Conservation (phyloP, 1,139 yeast species). For the Spathaspora jeffriesii region DNA sequence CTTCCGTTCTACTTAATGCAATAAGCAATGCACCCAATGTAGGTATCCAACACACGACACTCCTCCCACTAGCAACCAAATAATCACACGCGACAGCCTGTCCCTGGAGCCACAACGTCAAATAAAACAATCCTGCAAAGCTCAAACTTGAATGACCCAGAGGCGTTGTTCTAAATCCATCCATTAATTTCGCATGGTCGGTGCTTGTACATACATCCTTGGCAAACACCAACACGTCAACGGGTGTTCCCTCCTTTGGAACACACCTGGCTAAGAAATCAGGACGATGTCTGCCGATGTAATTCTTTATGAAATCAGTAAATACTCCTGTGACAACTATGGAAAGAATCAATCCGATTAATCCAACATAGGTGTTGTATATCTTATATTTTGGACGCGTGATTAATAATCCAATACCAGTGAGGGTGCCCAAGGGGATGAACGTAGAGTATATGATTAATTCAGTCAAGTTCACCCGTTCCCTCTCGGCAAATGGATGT, state of each 20-base stretch:
- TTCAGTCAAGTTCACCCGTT: constrained; percentile 49
- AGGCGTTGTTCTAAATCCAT: constrained; percentile 80
- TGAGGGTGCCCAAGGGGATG: constrained; percentile 34
- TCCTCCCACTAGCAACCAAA: constrained; percentile 59
- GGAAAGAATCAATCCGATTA: constrained; percentile 40
- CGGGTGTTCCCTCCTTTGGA: constrained; percentile 52
- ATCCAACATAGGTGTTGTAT: constrained; percentile 40
- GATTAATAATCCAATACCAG: constrained; percentile 23
- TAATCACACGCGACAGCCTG: constrained; percentile 44
- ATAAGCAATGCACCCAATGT: constrained; percentile 61
- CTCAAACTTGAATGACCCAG: constrained; percentile 73
- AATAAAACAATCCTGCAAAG: constrained; percentile 65
- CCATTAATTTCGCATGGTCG: constrained; percentile 44
- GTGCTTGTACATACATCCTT: constrained; percentile 63
- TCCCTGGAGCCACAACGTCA: constrained; percentile 66
- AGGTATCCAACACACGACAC: constrained; percentile 33
- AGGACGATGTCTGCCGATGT: constrained; percentile 78
- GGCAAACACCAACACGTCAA: constrained; percentile 48
- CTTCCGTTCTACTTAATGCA: constrained; percentile 74
- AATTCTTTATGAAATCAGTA: constrained; percentile 61
- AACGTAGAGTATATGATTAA: constrained; percentile 39
- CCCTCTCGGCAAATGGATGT: constrained; percentile 71
- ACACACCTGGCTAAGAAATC: constrained; percentile 75
- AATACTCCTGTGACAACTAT: constrained; percentile 40
- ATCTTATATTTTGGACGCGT: constrained; percentile 35